These are phyloP conservation scores for Fusarium chlamydosporum DNA, from an alignment of 2,329 filamentous ascomycete species.

Conservation along the genomic window DNA sequence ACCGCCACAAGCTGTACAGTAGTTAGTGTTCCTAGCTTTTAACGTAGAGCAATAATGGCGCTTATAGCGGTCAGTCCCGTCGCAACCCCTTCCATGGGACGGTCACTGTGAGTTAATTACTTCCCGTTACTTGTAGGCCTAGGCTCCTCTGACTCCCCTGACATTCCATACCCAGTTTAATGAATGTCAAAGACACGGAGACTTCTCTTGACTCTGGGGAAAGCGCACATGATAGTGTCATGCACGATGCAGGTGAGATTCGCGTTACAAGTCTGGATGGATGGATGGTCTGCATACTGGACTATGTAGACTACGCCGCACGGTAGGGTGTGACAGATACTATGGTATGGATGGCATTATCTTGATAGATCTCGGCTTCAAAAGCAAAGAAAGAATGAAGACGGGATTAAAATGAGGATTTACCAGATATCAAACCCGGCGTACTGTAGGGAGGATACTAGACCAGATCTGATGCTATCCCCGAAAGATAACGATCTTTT, in stretches of 20 bases:
- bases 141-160: background rate
- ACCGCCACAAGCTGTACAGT: constrained; percentile 12
- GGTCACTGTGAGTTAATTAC: constrained; percentile 29
- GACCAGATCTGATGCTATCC: constrained; percentile 9
- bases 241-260: constrained; percentile 43
- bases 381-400: constrained; percentile 6
- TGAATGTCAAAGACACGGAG: constrained; percentile 9
- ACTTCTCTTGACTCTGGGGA: constrained; percentile 11
- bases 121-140: constrained; percentile 12
- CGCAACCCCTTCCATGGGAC: background rate
- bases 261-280: constrained; percentile 35
- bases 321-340: constrained; percentile 24
- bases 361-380: constrained; percentile 39
- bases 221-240: constrained; percentile 34
- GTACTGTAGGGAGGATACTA: constrained; percentile 14
- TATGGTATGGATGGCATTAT: constrained; percentile 19
- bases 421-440: constrained; percentile 14
- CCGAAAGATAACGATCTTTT: constrained; percentile 24
- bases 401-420: constrained; percentile 14
- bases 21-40: background rate
- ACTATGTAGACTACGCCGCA: constrained; percentile 25
- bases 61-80: constrained; percentile 23
- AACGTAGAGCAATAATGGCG: background rate
- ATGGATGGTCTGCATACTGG: constrained; percentile 21
- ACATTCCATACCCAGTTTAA: constrained; percentile 26